These are phyloP conservation scores for Paecilomyces variotii DNA, from an alignment of 2,329 filamentous ascomycete genomes.

Conservation along the genomic window DNA sequence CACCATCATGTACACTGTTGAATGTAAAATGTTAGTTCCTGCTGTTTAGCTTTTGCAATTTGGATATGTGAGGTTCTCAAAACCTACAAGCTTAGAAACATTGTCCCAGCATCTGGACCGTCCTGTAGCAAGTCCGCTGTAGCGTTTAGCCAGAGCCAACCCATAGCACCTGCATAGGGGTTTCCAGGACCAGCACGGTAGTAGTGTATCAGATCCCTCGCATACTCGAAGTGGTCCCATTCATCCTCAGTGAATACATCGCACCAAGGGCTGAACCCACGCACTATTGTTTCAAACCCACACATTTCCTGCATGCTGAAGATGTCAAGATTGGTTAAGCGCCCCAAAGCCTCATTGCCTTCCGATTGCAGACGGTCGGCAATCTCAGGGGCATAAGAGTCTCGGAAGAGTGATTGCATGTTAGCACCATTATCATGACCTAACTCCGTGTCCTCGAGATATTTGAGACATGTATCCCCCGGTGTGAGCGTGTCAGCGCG, in stretches of 20 bases:
- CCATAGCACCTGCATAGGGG: slow-evolving; percentile 46
- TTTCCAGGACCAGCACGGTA: slow-evolving; percentile 53
- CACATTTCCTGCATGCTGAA: slow-evolving; percentile 57
- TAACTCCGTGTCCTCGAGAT: slow-evolving; percentile 27
- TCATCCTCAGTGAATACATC: slow-evolving; percentile 47
- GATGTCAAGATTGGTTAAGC: slow-evolving; percentile 41
- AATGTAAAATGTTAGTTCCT: background rate
- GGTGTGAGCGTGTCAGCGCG: slow-evolving; percentile 51
- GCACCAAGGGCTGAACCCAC: slow-evolving; percentile 50
- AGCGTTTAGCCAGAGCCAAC: slow-evolving; percentile 52
- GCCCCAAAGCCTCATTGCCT: slow-evolving; percentile 24
- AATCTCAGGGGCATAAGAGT: slow-evolving; percentile 42
- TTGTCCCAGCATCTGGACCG: slow-evolving; percentile 36
- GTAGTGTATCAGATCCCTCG: slow-evolving; percentile 50
- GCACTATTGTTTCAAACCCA: slow-evolving; percentile 49
- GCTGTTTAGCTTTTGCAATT: too few relatives aligned
- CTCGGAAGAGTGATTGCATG: slow-evolving; percentile 41
- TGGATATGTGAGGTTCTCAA: background rate
- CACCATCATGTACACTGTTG: slow-evolving; percentile 47
- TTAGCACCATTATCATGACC: slow-evolving; percentile 45
- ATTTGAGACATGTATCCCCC: slow-evolving; percentile 38
- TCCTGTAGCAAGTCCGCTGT: slow-evolving; percentile 42
- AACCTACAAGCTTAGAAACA: slow-evolving; percentile 52
- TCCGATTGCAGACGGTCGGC: slow-evolving; percentile 31
- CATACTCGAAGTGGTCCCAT: slow-evolving; percentile 51